Percentiles rank a stretch among this genome's conserved stretches.
phyloP scores from a whole-genome alignment of 2,329 filamentous ascomycete species.

The Aspergillus luchuensis region DNA sequence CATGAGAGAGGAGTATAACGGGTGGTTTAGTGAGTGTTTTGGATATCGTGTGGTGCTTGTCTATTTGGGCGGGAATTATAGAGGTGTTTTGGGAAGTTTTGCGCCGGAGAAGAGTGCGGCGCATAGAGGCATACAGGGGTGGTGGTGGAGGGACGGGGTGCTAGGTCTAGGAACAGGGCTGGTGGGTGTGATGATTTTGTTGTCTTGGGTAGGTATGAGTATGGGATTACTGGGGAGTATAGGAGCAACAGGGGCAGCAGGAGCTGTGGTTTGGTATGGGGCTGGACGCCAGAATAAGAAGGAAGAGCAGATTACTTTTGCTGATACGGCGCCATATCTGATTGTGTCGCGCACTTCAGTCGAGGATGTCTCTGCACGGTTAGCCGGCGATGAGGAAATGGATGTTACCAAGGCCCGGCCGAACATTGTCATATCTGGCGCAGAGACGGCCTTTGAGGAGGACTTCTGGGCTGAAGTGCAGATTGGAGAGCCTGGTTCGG shows the following conservation, averaged over 20 bases:
- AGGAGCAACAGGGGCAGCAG: slow-evolving; percentile 8
- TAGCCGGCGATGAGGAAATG: slow-evolving; percentile 55
- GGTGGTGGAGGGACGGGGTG: background rate
- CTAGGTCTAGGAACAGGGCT: background rate
- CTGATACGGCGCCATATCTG: slow-evolving; percentile 61
- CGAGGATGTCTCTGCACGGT: slow-evolving; percentile 61
- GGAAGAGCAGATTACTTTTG: slow-evolving; percentile 34
- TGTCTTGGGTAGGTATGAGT: slow-evolving; percentile 7
- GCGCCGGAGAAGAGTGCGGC: slow-evolving; percentile 45
- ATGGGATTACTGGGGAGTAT: background rate
- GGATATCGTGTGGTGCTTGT: slow-evolving; percentile 63
- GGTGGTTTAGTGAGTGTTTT: slow-evolving; percentile 69
- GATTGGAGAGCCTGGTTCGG: slow-evolving; percentile 5
- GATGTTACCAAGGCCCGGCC: slow-evolving; percentile 72
- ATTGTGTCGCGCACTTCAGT: slow-evolving; percentile 71
- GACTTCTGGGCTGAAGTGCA: slow-evolving; percentile 70
- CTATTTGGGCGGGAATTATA: slow-evolving; percentile 64
- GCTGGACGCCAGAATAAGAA: slow-evolving; percentile 4
- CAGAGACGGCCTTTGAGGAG: slow-evolving; percentile 62
- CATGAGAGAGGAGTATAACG: slow-evolving; percentile 62
- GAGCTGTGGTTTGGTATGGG: slow-evolving; percentile 10
- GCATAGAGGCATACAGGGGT: slow-evolving; percentile 10
- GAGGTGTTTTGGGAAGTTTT: slow-evolving; percentile 64
- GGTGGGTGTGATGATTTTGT: slow-evolving; percentile 10
- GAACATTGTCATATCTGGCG: slow-evolving; percentile 69